These are phyloP conservation scores for Magnolia officinalis DNA, from an alignment of 164 flowering plant genomes.

Conservation along the genomic window DNA sequence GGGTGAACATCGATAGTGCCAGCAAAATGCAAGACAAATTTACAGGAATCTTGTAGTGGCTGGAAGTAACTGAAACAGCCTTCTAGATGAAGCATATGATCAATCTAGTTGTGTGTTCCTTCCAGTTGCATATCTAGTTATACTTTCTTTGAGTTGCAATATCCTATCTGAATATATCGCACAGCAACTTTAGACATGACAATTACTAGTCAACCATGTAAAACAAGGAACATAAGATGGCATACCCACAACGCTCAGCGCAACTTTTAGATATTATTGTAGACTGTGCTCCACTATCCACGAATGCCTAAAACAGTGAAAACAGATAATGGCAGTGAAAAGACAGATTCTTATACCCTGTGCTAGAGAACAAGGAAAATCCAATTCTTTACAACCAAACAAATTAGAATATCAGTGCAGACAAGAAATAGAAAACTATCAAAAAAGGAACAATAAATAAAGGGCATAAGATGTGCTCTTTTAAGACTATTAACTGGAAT, in stretches of 20 bases:
- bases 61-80: too few species aligned
- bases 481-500: not conserved
- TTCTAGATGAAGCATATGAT: too few species aligned
- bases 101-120: too few species aligned
- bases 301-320: constrained; percentile 75
- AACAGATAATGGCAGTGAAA: not conserved
- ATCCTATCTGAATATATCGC: not conserved
- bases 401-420: not conserved
- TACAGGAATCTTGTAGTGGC: too few species aligned
- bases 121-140: too few species aligned
- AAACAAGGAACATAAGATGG: constrained; percentile 7
- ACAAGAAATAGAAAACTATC: too few species aligned
- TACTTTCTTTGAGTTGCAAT: not conserved
- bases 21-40: too few species aligned
- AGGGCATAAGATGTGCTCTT: not conserved
- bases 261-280: constrained; percentile 98
- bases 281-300: constrained; percentile 99
- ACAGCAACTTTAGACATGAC: not conserved
- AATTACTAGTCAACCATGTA: not conserved
- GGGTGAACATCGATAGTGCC: too few species aligned
- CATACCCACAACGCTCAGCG: constrained; percentile 97
- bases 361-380: not conserved
- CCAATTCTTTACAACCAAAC: not conserved
- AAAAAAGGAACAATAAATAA: not conserved
- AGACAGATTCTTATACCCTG: too few species aligned